Evolutionary conservation across 108 stramenopile species (phyloP).

Genomic region (Chaetoceros muelleri): DNA sequence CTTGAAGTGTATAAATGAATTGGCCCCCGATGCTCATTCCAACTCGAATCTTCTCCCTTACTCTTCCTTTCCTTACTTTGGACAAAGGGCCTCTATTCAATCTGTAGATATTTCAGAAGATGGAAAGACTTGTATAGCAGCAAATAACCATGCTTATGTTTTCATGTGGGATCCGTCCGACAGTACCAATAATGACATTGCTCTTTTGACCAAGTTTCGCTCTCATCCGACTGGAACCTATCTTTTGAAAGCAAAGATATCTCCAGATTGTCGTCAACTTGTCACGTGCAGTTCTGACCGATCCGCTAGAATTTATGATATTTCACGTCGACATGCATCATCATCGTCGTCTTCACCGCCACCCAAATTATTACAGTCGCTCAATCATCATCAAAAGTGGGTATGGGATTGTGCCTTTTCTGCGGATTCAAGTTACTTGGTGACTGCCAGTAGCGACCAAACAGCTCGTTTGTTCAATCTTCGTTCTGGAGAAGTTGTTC

Average conservation of each 20-base stretch:
- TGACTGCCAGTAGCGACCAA: slow-evolving; percentile 90
- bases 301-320: slow-evolving; percentile 83
- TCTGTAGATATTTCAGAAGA: slow-evolving; percentile 77
- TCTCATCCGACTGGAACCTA: slow-evolving; percentile 70
- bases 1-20: slow-evolving; percentile 49
- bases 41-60: slow-evolving; percentile 15
- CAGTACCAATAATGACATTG: slow-evolving; percentile 1
- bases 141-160: slow-evolving; percentile 77
- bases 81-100: slow-evolving; percentile 66
- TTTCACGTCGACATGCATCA: slow-evolving; percentile 47
- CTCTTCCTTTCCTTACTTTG: slow-evolving; percentile 5
- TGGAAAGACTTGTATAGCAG: slow-evolving; percentile 64
- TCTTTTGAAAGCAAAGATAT: slow-evolving; percentile 64
- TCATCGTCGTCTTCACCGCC: not conserved
- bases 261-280: slow-evolving; percentile 75
- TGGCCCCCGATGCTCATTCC: slow-evolving; percentile 52
- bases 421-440: slow-evolving; percentile 93
- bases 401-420: slow-evolving; percentile 97
- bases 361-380: slow-evolving; percentile 36
- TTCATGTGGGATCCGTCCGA: slow-evolving; percentile 75
- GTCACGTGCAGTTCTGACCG: slow-evolving; percentile 91
- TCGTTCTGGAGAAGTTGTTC: slow-evolving; percentile 78
- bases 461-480: slow-evolving; percentile 93
- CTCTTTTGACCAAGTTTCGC: slow-evolving; percentile 57
- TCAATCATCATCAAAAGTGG: slow-evolving; percentile 85